A percentile compares a stretch with the other conserved stretches of the same genome.
These are phyloP conservation scores for Cokeromyces recurvatus DNA, from an alignment of 371 early-diverging fungal species.

Conservation along the genomic window DNA sequence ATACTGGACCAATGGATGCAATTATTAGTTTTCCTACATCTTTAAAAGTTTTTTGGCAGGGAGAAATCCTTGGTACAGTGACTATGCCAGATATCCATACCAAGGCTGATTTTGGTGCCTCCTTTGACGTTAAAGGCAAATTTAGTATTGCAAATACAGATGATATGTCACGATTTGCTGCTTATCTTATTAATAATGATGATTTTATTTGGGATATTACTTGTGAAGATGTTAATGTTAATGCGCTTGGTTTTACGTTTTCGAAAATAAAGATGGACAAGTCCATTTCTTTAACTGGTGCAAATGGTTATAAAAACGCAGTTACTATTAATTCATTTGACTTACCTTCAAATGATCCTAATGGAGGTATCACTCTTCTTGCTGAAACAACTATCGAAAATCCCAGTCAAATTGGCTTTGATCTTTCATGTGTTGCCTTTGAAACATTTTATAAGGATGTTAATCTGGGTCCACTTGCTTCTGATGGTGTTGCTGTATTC, in stretches of 20 bases:
- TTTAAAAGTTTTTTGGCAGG: constrained; percentile 47
- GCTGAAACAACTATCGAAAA: constrained; percentile 45
- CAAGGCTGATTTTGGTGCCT: constrained; percentile 41
- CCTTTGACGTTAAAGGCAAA: constrained; percentile 36
- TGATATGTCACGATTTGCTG: constrained; percentile 46
- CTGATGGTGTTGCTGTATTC: constrained; percentile 33
- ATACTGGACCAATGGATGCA: constrained; percentile 62
- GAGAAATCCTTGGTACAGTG: constrained; percentile 37
- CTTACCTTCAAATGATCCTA: constrained; percentile 53
- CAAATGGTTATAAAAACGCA: constrained; percentile 46
- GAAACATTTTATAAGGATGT: constrained; percentile 24
- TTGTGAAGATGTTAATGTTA: constrained; percentile 43
- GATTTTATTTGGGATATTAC: constrained; percentile 53
- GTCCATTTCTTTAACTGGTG: constrained; percentile 46
- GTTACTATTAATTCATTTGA: constrained; percentile 52
- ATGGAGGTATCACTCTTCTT: constrained; percentile 51
- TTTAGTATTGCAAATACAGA: constrained; percentile 40
- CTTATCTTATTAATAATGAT: constrained; percentile 50
- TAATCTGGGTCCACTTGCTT: constrained; percentile 33
- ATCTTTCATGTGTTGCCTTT: constrained; percentile 28
- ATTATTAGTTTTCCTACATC: constrained; percentile 45
- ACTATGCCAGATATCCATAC: constrained; percentile 46
- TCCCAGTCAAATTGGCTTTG: constrained; percentile 57
- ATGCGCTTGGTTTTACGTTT: constrained; percentile 52
- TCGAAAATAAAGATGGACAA: constrained; percentile 48